Conservation (phyloP, 108 stramenopile species). For the Bacterosira constricta region DNA sequence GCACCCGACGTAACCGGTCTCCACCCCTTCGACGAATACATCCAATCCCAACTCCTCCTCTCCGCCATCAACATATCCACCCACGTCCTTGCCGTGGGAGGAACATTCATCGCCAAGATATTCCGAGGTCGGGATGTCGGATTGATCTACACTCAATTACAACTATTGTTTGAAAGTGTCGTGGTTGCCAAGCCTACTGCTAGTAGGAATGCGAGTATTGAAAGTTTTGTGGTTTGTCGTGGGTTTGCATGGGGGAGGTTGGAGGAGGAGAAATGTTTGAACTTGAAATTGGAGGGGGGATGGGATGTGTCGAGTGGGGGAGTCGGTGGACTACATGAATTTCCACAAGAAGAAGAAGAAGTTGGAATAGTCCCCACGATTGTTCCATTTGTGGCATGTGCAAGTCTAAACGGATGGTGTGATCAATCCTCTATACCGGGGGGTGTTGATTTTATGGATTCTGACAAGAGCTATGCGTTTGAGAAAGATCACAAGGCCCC, state of each 20-base stretch:
- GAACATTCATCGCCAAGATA: conserved; percentile 98
- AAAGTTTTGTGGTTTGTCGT: conserved; percentile 93
- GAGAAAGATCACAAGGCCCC: conserved; percentile 54
- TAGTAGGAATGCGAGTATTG: conserved; percentile 87
- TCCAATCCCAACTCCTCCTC: conserved; percentile 94
- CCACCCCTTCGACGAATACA: conserved; percentile 93
- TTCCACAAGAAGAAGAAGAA: background rate
- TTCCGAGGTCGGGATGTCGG: conserved; percentile 94
- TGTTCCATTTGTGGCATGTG: conserved; percentile 82
- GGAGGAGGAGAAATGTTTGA: conserved; percentile 38
- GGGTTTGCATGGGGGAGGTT: conserved; percentile 53
- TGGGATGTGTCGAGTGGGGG: conserved; percentile 45
- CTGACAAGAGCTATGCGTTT: conserved; percentile 83
- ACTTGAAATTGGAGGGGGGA: conserved; percentile 70
- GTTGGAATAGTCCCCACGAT: conserved; percentile 43
- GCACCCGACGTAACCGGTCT: conserved; percentile 99
- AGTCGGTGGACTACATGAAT: conserved; percentile 30
- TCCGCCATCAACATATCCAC: conserved; percentile 94
- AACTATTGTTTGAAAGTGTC: conserved; percentile 86
- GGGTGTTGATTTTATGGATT: conserved; percentile 66
- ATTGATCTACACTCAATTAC: conserved; percentile 90
- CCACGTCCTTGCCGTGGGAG: conserved; percentile 81
- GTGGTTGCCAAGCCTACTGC: conserved; percentile 87
- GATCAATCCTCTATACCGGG: conserved; percentile 14
- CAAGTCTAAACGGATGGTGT: conserved; percentile 59